phyloP scores from a whole-genome alignment of 176 grass and related monocot species.

The Stipa capillata region DNA sequence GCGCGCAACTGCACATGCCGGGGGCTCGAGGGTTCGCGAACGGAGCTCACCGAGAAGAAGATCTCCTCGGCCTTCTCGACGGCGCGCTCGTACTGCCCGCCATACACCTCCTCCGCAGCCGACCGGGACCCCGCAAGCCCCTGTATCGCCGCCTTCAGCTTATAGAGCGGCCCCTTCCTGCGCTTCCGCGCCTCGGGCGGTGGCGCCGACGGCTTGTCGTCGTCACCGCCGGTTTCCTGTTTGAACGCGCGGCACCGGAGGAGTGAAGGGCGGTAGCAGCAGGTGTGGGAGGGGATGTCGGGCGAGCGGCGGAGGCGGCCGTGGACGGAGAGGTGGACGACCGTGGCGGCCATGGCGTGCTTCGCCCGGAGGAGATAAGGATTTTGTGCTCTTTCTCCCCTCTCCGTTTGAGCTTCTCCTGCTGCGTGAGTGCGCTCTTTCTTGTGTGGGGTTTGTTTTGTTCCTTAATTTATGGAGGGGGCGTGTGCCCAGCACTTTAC shows the following conservation, averaged over 20 bases:
- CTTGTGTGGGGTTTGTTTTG: neutral
- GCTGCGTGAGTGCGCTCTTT: neutral
- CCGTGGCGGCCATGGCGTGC: slow-evolving; percentile 46
- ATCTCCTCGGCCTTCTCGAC: slow-evolving; percentile 94
- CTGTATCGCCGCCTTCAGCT: slow-evolving; percentile 63
- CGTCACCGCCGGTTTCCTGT: slow-evolving; percentile 29
- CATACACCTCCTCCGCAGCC: slow-evolving; percentile 34
- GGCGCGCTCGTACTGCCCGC: slow-evolving; percentile 53
- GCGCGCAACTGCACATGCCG: neutral
- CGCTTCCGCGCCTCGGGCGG: slow-evolving; percentile 24
- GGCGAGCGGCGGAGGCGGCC: slow-evolving; percentile 20
- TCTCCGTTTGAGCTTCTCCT: neutral
- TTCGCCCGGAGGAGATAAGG: slow-evolving; percentile 22
- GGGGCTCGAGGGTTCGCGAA: neutral
- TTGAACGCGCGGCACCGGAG: slow-evolving; percentile 46
- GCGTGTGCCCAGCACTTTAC: slow-evolving; percentile 22
- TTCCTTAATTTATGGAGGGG: slow-evolving; percentile 19
- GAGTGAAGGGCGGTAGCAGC: slow-evolving; percentile 23
- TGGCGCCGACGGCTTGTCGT: slow-evolving; percentile 14
- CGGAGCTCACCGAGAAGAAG: slow-evolving; percentile 85
- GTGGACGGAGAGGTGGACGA: slow-evolving; percentile 35
- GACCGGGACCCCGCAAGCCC: slow-evolving; percentile 49
- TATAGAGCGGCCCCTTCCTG: slow-evolving; percentile 81
- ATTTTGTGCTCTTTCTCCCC: neutral
- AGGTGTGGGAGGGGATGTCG: neutral